These are phyloP conservation scores for Hura crepitans DNA, from an alignment of 441 rosid genomes.

Conservation along the genomic window DNA sequence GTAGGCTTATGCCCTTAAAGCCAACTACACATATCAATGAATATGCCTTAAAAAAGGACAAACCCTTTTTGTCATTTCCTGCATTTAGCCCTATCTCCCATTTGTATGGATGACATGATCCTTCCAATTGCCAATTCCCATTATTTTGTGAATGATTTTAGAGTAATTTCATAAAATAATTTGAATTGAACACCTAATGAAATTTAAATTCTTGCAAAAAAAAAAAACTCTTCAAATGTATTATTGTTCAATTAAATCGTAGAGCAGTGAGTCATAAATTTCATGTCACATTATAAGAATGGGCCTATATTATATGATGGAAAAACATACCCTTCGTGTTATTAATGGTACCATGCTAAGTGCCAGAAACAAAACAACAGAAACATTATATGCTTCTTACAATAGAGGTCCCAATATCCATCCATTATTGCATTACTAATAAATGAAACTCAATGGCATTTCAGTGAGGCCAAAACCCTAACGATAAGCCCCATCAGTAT, in stretches of 20 bases:
- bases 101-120: neutral
- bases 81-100: neutral
- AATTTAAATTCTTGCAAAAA: no score
- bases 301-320: neutral
- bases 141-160: no score
- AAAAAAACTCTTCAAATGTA: no score
- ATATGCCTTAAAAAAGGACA: neutral
- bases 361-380: neutral
- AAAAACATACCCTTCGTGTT: neutral
- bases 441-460: neutral
- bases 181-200: no score
- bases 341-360: neutral
- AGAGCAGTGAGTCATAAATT: neutral
- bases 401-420: neutral
- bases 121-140: no score
- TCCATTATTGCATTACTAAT: neutral
- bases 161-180: no score
- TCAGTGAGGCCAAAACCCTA: neutral
- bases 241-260: neutral
- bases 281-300: neutral
- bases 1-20: neutral
- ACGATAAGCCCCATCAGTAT: neutral
- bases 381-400: neutral
- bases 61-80: neutral
- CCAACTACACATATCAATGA: neutral